Percentiles rank a stretch among this genome's conserved stretches.
Evolutionary conservation across 2,329 filamentous ascomycete genomes (phyloP).

Genomic region (Claviceps pazoutovae): DNA sequence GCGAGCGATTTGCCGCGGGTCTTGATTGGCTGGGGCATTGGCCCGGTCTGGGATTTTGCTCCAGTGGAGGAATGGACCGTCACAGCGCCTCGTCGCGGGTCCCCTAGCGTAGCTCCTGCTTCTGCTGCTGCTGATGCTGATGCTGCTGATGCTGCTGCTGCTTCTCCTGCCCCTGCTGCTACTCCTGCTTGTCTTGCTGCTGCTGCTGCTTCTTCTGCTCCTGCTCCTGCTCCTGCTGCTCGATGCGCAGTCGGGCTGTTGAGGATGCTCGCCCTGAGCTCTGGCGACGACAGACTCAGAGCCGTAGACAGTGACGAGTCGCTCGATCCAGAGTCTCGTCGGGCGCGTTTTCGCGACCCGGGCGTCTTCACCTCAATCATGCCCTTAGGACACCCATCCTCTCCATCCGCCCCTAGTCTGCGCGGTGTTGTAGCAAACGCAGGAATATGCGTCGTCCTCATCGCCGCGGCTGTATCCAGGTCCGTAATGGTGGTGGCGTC

Average conservation of each 20-base stretch:
- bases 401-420: not conserved
- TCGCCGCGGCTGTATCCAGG: not conserved
- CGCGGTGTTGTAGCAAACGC: conserved; percentile 1
- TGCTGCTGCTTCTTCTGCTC: not conserved
- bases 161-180: not conserved
- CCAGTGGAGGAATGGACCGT: conserved; percentile 5
- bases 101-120: not conserved
- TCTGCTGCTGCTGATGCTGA: not conserved
- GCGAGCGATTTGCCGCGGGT: conserved; percentile 25
- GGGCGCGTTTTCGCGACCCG: conserved; percentile 18
- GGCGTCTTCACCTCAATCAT: conserved; percentile 20
- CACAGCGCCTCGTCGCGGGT: not conserved
- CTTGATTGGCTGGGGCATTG: conserved; percentile 19
- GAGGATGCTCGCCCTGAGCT: conserved; percentile 15
- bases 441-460: not conserved
- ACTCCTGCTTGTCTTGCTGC: not conserved
- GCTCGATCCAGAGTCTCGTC: conserved; percentile 25
- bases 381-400: not conserved
- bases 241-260: conserved; percentile 2
- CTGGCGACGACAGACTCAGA: conserved; percentile 26
- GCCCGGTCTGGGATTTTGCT: conserved; percentile 21
- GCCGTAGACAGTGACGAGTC: conserved; percentile 29
- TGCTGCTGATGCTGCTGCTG: not conserved
- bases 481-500: conserved; percentile 1
- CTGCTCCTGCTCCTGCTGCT: not conserved